A percentile compares a stretch with the other conserved stretches of the same genome.
Evolutionary conservation across 2,329 filamentous ascomycete genomes (phyloP).

Genomic region (Nemania sp.): DNA sequence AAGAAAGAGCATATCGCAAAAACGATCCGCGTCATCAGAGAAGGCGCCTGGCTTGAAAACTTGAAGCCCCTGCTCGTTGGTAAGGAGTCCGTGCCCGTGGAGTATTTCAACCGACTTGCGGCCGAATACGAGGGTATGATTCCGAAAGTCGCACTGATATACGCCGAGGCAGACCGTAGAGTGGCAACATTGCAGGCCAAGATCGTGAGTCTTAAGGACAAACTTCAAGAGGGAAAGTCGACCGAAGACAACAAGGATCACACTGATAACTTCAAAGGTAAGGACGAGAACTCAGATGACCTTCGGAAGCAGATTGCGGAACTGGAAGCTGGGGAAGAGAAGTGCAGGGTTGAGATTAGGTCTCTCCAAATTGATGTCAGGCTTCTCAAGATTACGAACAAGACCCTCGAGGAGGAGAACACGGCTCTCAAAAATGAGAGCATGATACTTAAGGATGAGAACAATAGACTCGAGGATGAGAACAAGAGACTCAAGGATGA

Average conservation of each 20-base stretch:
- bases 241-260: not conserved
- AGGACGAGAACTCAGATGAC: not conserved
- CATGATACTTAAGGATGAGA: too few relatives aligned
- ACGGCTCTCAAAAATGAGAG: too few relatives aligned
- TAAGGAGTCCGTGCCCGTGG: constrained; percentile 27
- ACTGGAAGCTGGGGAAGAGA: not conserved
- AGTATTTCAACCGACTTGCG: constrained; percentile 34
- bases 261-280: not conserved
- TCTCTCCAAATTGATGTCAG: too few relatives aligned
- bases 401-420: too few relatives aligned
- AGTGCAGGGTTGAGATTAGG: too few relatives aligned
- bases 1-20: constrained; percentile 24
- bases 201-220: not conserved
- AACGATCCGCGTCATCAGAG: constrained; percentile 17
- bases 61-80: constrained; percentile 24
- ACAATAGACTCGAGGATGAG: not conserved
- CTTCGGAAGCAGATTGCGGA: not conserved
- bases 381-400: too few relatives aligned
- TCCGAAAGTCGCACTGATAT: constrained; percentile 16
- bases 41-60: constrained; percentile 30
- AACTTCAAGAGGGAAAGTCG: not conserved
- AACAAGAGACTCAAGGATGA: constrained; percentile 2
- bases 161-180: not conserved
- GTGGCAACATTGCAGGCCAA: constrained; percentile 6
- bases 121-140: constrained; percentile 30